Conservation (phyloP, 805 yeast genomes). For the Candida tallmaniae region DNA sequence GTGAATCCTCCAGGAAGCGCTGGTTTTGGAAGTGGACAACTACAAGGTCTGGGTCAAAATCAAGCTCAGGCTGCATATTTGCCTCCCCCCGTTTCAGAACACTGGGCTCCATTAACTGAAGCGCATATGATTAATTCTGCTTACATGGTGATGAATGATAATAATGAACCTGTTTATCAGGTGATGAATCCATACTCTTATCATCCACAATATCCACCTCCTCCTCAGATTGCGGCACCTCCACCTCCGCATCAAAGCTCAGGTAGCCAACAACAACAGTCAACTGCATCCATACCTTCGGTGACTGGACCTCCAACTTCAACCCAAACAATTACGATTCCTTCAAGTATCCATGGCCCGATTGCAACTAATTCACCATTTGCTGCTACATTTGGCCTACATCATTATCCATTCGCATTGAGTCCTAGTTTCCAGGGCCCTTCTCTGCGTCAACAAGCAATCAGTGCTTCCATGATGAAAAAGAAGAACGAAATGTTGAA, state of each 20-base stretch:
- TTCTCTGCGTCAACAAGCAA: slow-evolving; percentile 28
- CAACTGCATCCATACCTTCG: slow-evolving; percentile 4
- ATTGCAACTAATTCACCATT: slow-evolving; percentile 3
- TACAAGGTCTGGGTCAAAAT: neutral
- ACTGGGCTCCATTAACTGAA: slow-evolving; percentile 14
- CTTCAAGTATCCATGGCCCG: slow-evolving; percentile 5
- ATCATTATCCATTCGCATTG: slow-evolving; percentile 5
- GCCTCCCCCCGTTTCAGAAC: slow-evolving; percentile 10
- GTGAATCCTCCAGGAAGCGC: too few species aligned
- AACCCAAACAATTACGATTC: slow-evolving; percentile 7
- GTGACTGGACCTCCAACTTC: slow-evolving; percentile 7
- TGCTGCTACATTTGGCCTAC: slow-evolving; percentile 4
- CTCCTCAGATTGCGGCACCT: slow-evolving; percentile 2
- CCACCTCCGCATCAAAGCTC: neutral
- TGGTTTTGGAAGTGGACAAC: neutral
- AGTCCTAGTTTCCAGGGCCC: slow-evolving; percentile 6
- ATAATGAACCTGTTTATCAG: slow-evolving; percentile 11
- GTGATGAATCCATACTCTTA: slow-evolving; percentile 13
- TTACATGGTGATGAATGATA: slow-evolving; percentile 18
- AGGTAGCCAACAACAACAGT: neutral
- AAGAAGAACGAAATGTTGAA: slow-evolving; percentile 24
- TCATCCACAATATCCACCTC: slow-evolving; percentile 1
- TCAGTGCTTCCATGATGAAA: slow-evolving; percentile 30
- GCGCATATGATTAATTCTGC: slow-evolving; percentile 10
- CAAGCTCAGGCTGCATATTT: neutral